Evolutionary conservation across 2,329 filamentous ascomycete genomes (phyloP).

Genomic region (Gaeumannomyces sp.): DNA sequence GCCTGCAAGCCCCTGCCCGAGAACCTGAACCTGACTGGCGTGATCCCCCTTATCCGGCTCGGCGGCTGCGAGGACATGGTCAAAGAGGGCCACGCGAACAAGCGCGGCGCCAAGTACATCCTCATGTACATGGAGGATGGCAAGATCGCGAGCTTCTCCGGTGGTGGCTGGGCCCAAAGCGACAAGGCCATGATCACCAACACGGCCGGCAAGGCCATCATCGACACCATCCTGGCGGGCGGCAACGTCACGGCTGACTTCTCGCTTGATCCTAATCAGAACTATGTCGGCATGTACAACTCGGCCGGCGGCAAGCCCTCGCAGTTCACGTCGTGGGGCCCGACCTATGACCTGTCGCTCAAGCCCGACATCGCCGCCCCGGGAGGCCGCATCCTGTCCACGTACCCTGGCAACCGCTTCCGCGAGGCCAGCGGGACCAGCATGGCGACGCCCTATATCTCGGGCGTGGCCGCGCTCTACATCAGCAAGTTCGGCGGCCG

Average conservation of each 20-base stretch:
- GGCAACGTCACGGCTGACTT: slow-evolving; percentile 26
- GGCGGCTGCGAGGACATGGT: slow-evolving; percentile 49
- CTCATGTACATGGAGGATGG: slow-evolving; percentile 46
- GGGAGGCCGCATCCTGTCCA: slow-evolving; percentile 38
- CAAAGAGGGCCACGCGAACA: slow-evolving; percentile 47
- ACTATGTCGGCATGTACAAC: slow-evolving; percentile 14
- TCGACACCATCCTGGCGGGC: slow-evolving; percentile 24
- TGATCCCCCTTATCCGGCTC: slow-evolving; percentile 54
- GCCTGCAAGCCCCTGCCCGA: slow-evolving; percentile 43
- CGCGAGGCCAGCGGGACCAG: slow-evolving; percentile 40
- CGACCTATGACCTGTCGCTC: slow-evolving; percentile 34
- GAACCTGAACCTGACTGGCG: slow-evolving; percentile 42
- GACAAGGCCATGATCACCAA: slow-evolving; percentile 23
- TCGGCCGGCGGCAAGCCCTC: slow-evolving; percentile 29
- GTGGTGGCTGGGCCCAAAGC: slow-evolving; percentile 12
- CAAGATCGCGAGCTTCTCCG: slow-evolving; percentile 15
- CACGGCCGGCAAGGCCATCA: slow-evolving; percentile 23
- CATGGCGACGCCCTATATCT: slow-evolving; percentile 42
- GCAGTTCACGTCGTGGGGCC: slow-evolving; percentile 36
- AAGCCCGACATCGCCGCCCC: slow-evolving; percentile 38
- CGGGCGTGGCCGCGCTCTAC: slow-evolving; percentile 35
- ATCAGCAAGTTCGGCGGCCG: slow-evolving; percentile 29
- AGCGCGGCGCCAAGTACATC: slow-evolving; percentile 52
- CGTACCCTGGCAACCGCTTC: slow-evolving; percentile 30
- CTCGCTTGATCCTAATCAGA: slow-evolving; percentile 3